Conservation (phyloP, 345 rosid species). For the Eucalyptus pumila region DNA sequence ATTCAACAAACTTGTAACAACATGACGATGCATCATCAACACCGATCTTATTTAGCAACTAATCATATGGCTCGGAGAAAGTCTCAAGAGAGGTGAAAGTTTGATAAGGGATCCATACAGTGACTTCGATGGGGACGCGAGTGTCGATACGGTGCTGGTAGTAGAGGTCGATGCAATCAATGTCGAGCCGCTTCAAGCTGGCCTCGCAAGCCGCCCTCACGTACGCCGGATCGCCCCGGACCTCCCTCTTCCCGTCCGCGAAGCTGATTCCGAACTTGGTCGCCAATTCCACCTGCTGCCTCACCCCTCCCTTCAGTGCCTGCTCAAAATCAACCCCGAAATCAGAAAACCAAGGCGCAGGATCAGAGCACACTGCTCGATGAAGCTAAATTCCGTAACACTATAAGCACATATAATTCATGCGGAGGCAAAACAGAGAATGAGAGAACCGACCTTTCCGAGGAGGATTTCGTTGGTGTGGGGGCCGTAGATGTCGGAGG, state of each 20-base stretch:
- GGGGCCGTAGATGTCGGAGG: conserved; percentile 37
- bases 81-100: background rate
- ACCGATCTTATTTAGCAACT: background rate
- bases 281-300: conserved; percentile 42
- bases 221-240: conserved; percentile 45
- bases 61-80: background rate
- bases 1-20: background rate
- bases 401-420: no score
- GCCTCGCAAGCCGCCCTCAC: conserved; percentile 46
- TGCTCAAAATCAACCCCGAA: background rate
- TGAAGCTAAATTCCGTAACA: no score
- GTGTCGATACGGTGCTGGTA: conserved; percentile 52
- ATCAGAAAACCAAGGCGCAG: no score
- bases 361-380: no score
- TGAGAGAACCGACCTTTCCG: conserved; percentile 10
- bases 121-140: conserved; percentile 41
- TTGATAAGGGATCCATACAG: conserved; percentile 9
- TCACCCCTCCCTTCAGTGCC: conserved; percentile 46
- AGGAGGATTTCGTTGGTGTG: conserved; percentile 40
- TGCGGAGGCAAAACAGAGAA: no score
- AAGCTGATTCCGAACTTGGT: conserved; percentile 32
- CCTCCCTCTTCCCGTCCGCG: background rate
- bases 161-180: conserved; percentile 46
- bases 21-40: background rate
- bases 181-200: conserved; percentile 45